Evolutionary conservation across 2,329 filamentous ascomycete species (phyloP).

Genomic region (Scedosporium dehoogii): DNA sequence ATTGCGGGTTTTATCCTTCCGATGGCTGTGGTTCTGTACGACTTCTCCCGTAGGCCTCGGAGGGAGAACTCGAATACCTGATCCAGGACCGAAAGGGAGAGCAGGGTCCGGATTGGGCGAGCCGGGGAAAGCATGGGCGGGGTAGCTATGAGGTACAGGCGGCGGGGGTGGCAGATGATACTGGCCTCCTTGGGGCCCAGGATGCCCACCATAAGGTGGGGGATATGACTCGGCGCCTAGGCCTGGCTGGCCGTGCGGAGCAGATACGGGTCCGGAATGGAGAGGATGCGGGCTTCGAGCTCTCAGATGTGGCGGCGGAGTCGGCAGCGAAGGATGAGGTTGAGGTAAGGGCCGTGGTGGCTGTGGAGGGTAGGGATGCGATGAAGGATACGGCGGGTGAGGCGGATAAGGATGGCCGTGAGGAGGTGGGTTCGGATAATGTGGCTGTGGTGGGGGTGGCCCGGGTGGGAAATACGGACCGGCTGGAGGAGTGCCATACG

Average conservation of each 20-base stretch:
- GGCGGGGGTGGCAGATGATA: neutral
- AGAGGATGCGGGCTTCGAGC: neutral
- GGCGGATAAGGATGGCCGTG: constrained; percentile 12
- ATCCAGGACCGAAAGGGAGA: constrained; percentile 17
- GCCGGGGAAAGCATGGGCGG: constrained; percentile 10
- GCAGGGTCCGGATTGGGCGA: constrained; percentile 18
- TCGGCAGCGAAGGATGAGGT: constrained; percentile 5
- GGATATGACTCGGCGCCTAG: neutral
- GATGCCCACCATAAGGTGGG: neutral
- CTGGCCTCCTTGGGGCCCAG: neutral
- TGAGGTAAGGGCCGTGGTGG: constrained; percentile 7
- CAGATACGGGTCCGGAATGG: constrained; percentile 1
- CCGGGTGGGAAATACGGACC: neutral
- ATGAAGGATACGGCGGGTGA: constrained; percentile 14
- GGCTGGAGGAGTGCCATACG: neutral
- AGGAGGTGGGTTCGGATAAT: constrained; percentile 8
- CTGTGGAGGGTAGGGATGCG: constrained; percentile 12
- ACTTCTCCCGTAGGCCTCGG: constrained; percentile 19
- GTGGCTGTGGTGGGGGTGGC: constrained; percentile 6
- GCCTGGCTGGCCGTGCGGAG: neutral
- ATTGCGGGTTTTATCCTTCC: constrained; percentile 16
- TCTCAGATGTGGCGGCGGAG: constrained; percentile 4
- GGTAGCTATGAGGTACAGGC: constrained; percentile 12
- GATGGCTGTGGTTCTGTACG: constrained; percentile 19
- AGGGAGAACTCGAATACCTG: constrained; percentile 17